Evolutionary conservation across 768 basidiomycete species (phyloP), one percentile per base, ranked within the genome.

Genomic region (Suillus discolor): DNA sequence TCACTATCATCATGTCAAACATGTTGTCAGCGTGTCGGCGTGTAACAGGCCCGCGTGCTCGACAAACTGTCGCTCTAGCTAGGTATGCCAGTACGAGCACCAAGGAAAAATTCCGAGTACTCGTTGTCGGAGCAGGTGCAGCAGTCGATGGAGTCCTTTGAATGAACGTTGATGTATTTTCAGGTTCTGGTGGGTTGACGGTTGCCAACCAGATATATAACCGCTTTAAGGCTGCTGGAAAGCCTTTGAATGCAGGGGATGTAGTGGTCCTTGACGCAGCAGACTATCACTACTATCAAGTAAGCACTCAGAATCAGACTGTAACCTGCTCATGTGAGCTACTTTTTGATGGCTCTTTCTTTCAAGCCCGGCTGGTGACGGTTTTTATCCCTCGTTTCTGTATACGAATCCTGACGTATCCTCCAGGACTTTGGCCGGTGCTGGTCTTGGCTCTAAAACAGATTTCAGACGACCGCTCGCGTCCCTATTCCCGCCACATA

Each of bases 171-270:
- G 61, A 66, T 28, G 64, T 65, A 44, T 51, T 16, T 67, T 61
- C 73, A 96, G 94, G 95, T 57, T 88, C 88, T 34, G 94, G 84
- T 61, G 96, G 96, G 44, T 75, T 97, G 53, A 85, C 88, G 47
- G 90, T 91, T 42, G 94, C 96, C 44, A 90, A 92, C 69, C 96
- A 98, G 78, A 87, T 99, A 55, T 93, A 90, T 75, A 81, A 94
- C 71, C 84, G 89, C 38, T 95, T 97, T 75, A 83, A 84, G 68
- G 80, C 83, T 15, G 88, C 89, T 53, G 90, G 89, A 11, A 89
- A 89, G 68, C 76, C 85, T 36, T 75, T 97, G 44, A 85, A 83
- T 49, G 76, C 82, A 23, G 92, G 88, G 28, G 96, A 98, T 74
- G 87, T 99, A 55, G 93, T 87, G 7, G 90, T 99, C 63, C 78